Base-by-base conservation (phyloP, 1,284 basidiomycete species). In the Puccinia novopanici region DNA sequence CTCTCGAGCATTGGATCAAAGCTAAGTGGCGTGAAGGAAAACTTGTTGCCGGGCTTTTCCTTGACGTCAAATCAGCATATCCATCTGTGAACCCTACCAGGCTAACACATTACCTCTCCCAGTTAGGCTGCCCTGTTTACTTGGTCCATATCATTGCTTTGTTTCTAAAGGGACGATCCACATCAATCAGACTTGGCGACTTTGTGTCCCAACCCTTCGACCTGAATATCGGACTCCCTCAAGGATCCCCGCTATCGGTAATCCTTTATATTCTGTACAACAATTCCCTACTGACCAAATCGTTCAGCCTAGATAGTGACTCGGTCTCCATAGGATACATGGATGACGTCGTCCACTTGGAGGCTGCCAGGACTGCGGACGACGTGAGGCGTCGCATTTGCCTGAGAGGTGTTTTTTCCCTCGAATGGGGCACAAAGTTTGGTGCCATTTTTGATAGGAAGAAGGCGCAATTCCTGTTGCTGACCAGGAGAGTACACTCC, bases 1-100 rank as follows among this genome's bases (percentile, higher is more conserved):
- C n/a, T n/a, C n/a, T n/a, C n/a, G n/a, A n/a, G n/a, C n/a, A n/a
- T n/a, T n/a, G n/a, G n/a, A n/a, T n/a, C n/a, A n/a, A n/a, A n/a
- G n/a, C n/a, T n/a, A n/a, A n/a, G n/a, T n/a, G n/a, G n/a, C n/a
- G n/a, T n/a, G n/a, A n/a, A n/a, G n/a, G n/a, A n/a, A n/a, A 75
- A 45, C 6, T 61, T 2, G 73, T 45, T 45, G 45, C 45, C 15
- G 45, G 45, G 15, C 45, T 45, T 15, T 45, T 45, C 45, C 45
- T 45, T 48, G 37, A 75, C 48, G 73, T 75, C 2, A 75, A 75
- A 22, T 57, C 54, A 0, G 73, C 73, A 3, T 75, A 59, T 15
- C 73, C 57, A 1, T 75, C 57, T 2, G 73, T 75, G 0, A 15
- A 75, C 30, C 4, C 37, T 13, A 34, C 34, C 2, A 24, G 73